Evolutionary conservation across 2,329 filamentous ascomycete genomes (phyloP).

Genomic region (Massarina eburnea): DNA sequence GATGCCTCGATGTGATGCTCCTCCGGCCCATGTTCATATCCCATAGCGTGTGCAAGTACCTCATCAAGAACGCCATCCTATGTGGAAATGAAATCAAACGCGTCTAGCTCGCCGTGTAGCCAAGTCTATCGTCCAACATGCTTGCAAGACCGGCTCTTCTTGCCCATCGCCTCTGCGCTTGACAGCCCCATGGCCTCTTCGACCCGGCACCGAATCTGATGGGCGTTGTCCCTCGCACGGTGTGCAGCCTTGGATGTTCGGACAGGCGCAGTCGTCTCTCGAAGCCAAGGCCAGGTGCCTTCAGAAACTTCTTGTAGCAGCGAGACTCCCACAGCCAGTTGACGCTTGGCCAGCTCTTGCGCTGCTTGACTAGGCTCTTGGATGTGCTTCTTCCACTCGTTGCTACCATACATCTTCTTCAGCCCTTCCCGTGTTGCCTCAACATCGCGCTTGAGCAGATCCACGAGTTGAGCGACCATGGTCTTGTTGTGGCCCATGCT

Average conservation of each 20-base stretch:
- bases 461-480: conserved; percentile 23
- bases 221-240: conserved; percentile 33
- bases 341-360: conserved; percentile 14
- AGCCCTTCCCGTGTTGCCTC: conserved; percentile 22
- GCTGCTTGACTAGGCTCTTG: conserved; percentile 1
- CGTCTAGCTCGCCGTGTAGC: conserved; percentile 1
- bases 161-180: conserved; percentile 8
- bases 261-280: conserved; percentile 27
- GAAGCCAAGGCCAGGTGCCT: conserved; percentile 24
- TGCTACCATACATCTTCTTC: conserved; percentile 15
- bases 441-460: conserved; percentile 20
- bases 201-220: conserved; percentile 28
- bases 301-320: conserved; percentile 19
- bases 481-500: conserved; percentile 36
- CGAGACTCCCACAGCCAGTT: conserved; percentile 5
- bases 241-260: conserved; percentile 29
- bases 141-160: conserved; percentile 27
- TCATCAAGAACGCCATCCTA: conserved; percentile 20
- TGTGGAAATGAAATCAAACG: conserved; percentile 7
- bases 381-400: conserved; percentile 6
- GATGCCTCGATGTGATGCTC: conserved; percentile 8
- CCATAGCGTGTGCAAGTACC: background rate
- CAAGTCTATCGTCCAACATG: conserved; percentile 1
- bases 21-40: background rate
- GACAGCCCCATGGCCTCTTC: conserved; percentile 23